These are phyloP conservation scores for Alectoria sarmentosa DNA, from an alignment of 495 filamentous ascomycete species.

Conservation along the genomic window DNA sequence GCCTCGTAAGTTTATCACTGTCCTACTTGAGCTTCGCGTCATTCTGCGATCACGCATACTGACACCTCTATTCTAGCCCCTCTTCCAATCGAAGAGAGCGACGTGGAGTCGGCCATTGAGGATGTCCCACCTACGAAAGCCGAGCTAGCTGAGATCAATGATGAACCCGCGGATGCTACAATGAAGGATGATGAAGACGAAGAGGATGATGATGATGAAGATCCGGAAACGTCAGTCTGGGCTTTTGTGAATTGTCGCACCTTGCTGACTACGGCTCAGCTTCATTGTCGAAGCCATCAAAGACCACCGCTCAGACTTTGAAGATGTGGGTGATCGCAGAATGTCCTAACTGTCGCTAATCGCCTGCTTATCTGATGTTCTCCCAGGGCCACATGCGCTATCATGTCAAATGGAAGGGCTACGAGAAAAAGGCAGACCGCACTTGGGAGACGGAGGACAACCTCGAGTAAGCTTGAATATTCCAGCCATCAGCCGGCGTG, in stretches of 20 bases:
- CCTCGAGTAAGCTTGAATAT: conserved; percentile 36
- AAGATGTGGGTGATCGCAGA: conserved; percentile 31
- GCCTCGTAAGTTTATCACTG: conserved; percentile 21
- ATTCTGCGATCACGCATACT: conserved; percentile 1
- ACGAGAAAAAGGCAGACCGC: conserved; percentile 42
- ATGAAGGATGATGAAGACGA: conserved; percentile 21
- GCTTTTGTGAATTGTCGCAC: not conserved
- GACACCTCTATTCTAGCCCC: conserved; percentile 29
- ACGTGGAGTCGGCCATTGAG: conserved; percentile 39
- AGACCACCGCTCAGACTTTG: conserved; percentile 34
- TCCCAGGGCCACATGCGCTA: conserved; percentile 40
- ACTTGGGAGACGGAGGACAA: conserved; percentile 58
- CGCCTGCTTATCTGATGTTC: conserved; percentile 12
- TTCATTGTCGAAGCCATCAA: conserved; percentile 55
- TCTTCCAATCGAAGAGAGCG: conserved; percentile 36
- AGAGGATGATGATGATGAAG: conserved; percentile 29
- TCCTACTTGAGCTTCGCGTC: conserved; percentile 9
- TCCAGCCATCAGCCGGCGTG: conserved; percentile 9
- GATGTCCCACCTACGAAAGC: conserved; percentile 29
- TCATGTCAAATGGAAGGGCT: conserved; percentile 59
- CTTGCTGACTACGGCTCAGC: conserved; percentile 29
- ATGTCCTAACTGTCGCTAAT: conserved; percentile 30
- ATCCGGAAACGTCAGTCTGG: conserved; percentile 30
- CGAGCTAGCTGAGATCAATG: conserved; percentile 32
- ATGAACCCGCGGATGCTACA: conserved; percentile 21